Percentiles rank a stretch among this genome's conserved stretches.
These are phyloP conservation scores for Pythium biforme DNA, from an alignment of 352 stramenopile species.

Conservation along the genomic window DNA sequence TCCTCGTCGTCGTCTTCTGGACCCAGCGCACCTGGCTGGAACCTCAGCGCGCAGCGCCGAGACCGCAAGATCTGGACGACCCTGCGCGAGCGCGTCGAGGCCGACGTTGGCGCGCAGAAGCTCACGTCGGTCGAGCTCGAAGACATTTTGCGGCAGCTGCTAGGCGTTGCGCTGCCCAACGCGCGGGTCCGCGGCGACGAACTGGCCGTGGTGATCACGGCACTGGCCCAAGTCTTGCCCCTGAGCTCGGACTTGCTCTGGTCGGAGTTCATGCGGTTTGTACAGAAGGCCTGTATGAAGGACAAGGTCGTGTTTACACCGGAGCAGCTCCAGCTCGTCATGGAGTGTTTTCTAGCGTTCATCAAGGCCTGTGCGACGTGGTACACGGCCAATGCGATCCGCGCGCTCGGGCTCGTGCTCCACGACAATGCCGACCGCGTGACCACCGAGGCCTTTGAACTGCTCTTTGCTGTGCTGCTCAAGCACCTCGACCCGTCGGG, in stretches of 20 bases:
- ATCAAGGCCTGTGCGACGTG: slow-evolving; percentile 74
- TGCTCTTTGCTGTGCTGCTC: slow-evolving; percentile 66
- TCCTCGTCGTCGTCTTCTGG: slow-evolving; percentile 8
- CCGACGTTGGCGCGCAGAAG: slow-evolving; percentile 47
- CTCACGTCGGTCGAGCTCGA: slow-evolving; percentile 79
- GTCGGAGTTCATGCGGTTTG: slow-evolving; percentile 74
- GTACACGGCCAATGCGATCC: slow-evolving; percentile 71
- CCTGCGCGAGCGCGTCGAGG: slow-evolving; percentile 54
- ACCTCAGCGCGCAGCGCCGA: slow-evolving; percentile 54
- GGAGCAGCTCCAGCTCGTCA: slow-evolving; percentile 54
- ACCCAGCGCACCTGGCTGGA: slow-evolving; percentile 39
- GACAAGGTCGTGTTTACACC: slow-evolving; percentile 67
- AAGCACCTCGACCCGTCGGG: slow-evolving; percentile 75
- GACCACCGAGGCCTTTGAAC: slow-evolving; percentile 47
- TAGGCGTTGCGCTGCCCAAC: slow-evolving; percentile 56
- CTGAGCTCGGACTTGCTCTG: slow-evolving; percentile 69
- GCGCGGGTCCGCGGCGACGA: slow-evolving; percentile 58
- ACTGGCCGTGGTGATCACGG: slow-evolving; percentile 55
- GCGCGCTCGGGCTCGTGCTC: slow-evolving; percentile 67
- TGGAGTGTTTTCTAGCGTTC: slow-evolving; percentile 73
- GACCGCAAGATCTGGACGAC: slow-evolving; percentile 67
- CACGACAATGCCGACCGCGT: slow-evolving; percentile 80
- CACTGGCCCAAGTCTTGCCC: slow-evolving; percentile 58
- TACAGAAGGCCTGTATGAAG: slow-evolving; percentile 76
- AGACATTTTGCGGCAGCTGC: slow-evolving; percentile 76